phyloP scores from a whole-genome alignment of 345 rosid species.

The Dipteronia dyeriana region DNA sequence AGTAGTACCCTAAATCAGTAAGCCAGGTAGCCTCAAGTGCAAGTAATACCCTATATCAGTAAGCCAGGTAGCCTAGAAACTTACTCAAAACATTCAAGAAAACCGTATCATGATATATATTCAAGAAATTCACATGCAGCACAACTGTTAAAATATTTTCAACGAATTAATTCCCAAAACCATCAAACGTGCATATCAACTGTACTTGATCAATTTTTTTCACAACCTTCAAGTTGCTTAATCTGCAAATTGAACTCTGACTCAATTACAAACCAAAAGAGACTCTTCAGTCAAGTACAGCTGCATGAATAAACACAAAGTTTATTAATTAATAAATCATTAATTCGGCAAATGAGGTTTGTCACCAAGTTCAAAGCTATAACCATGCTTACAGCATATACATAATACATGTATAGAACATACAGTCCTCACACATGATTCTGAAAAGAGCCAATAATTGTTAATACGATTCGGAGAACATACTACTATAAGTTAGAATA shows the following conservation, averaged over 20 bases:
- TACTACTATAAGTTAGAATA: not conserved
- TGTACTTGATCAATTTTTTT: slow-evolving; percentile 67
- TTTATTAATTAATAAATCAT: not conserved
- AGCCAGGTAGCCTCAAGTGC: too few relatives aligned
- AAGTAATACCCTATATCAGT: too few relatives aligned
- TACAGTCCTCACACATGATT: too few relatives aligned
- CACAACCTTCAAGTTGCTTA: slow-evolving; percentile 43
- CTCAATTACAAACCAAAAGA: slow-evolving; percentile 7
- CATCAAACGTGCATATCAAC: not conserved
- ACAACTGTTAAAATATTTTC: not conserved
- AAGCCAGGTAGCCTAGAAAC: not conserved
- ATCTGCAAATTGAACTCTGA: slow-evolving; percentile 8
- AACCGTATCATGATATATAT: not conserved
- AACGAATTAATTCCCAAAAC: not conserved
- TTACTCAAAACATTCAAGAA: not conserved
- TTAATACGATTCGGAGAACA: slow-evolving; percentile 7
- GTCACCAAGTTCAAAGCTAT: not conserved
- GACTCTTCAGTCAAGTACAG: not conserved
- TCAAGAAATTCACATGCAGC: not conserved
- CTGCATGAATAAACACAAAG: not conserved
- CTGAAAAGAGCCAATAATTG: not conserved
- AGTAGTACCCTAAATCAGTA: slow-evolving; percentile 4
- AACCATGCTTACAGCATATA: not conserved
- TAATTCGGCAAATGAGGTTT: not conserved
- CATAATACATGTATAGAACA: not conserved